phyloP scores from a whole-genome alignment of 768 basidiomycete genomes.

The Pisolithus marmoratus region DNA sequence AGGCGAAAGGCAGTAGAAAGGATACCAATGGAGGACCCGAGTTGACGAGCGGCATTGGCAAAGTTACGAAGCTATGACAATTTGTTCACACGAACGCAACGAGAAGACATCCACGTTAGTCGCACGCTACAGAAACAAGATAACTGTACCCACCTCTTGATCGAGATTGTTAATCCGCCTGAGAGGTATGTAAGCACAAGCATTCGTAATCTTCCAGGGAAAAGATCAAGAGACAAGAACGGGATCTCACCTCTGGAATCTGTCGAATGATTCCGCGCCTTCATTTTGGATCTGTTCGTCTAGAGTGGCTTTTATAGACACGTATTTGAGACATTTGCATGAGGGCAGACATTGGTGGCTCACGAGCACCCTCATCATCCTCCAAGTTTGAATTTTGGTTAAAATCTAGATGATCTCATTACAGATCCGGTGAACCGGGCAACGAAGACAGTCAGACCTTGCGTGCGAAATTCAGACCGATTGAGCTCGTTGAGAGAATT shows the following conservation, averaged over 20 bases:
- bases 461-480: conserved; percentile 27
- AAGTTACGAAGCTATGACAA: conserved; percentile 61
- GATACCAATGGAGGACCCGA: conserved; percentile 74
- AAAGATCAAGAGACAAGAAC: background rate
- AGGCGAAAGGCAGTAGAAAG: conserved; percentile 69
- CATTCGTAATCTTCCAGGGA: background rate
- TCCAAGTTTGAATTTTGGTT: conserved; percentile 46
- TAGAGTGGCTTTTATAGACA: conserved; percentile 42
- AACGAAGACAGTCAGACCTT: conserved; percentile 8
- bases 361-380: conserved; percentile 62
- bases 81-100: too few species aligned
- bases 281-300: conserved; percentile 66
- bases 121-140: background rate
- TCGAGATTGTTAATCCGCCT: conserved; percentile 61
- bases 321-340: background rate
- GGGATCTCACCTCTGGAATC: conserved; percentile 49
- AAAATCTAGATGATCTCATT: conserved; percentile 22
- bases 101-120: background rate
- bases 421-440: background rate
- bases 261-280: conserved; percentile 60
- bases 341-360: conserved; percentile 27
- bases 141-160: conserved; percentile 42
- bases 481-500: conserved; percentile 36
- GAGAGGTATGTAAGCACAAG: conserved; percentile 2
- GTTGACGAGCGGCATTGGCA: conserved; percentile 68